These are phyloP conservation scores for Paecilomyces sp. DNA, from an alignment of 2,329 filamentous ascomycete genomes.

Conservation along the genomic window DNA sequence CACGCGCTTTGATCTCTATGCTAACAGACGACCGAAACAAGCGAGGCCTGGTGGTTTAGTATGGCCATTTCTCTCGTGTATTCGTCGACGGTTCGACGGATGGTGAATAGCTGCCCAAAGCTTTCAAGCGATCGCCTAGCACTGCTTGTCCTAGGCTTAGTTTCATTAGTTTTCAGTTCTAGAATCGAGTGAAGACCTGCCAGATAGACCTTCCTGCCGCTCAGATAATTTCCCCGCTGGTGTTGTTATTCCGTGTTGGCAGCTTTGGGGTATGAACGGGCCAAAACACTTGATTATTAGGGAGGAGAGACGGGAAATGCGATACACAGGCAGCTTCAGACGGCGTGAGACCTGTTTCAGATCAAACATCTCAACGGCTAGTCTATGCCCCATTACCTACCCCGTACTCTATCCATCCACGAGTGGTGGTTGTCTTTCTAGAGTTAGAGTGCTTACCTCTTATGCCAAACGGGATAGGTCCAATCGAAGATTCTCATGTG, in stretches of 20 bases:
- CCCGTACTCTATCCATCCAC: not conserved
- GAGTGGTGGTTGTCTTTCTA: no score
- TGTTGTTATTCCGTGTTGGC: no score
- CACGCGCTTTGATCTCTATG: not conserved
- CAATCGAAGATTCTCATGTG: no score
- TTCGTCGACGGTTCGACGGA: not conserved
- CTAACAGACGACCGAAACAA: not conserved
- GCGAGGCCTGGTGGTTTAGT: not conserved
- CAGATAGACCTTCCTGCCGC: not conserved
- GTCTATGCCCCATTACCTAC: no score
- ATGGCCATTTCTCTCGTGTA: not conserved
- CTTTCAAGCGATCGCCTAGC: not conserved
- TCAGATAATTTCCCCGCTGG: not conserved
- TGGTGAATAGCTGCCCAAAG: not conserved
- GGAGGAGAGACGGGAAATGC: not conserved
- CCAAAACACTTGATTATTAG: not conserved
- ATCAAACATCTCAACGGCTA: not conserved
- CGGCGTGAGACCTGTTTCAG: not conserved
- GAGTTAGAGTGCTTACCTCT: no score
- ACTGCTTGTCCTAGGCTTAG: not conserved
- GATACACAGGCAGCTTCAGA: not conserved
- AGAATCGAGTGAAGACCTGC: no score
- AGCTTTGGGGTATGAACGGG: no score
- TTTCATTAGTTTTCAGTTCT: not conserved
- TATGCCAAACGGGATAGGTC: no score